Evolutionary conservation across 2,329 filamentous ascomycete genomes (phyloP).

Genomic region (Cladosporium sp.): DNA sequence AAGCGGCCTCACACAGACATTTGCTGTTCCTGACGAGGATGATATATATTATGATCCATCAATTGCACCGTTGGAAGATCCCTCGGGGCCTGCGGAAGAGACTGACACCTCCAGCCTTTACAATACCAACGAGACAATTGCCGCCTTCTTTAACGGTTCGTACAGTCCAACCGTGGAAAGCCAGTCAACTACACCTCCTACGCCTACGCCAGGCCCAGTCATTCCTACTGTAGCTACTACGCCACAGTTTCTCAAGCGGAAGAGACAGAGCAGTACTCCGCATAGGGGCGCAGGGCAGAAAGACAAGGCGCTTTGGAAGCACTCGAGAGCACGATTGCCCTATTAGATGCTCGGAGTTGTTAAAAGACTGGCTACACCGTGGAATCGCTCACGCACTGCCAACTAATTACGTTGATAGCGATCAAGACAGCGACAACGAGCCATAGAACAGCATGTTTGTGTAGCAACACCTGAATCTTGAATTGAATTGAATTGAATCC

Average conservation of each 20-base stretch:
- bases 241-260: background rate
- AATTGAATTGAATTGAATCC: background rate
- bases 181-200: background rate
- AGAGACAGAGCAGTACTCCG: background rate
- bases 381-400: background rate
- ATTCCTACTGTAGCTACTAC: background rate
- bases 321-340: background rate
- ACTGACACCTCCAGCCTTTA: background rate
- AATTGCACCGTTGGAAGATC: background rate
- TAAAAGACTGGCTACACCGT: background rate
- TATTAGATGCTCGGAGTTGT: background rate
- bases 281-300: background rate
- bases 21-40: background rate
- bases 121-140: background rate
- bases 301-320: background rate
- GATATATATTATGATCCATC: background rate
- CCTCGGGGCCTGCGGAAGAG: background rate
- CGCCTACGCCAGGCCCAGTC: background rate
- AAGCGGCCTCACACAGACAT: background rate
- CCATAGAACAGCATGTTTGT: background rate
- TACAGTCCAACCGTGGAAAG: background rate
- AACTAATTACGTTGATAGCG: background rate
- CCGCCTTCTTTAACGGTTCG: background rate
- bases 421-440: background rate
- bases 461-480: background rate